Evolutionary conservation across 495 filamentous ascomycete species (phyloP).

Genomic region (Astrothelium subdiscretum): DNA sequence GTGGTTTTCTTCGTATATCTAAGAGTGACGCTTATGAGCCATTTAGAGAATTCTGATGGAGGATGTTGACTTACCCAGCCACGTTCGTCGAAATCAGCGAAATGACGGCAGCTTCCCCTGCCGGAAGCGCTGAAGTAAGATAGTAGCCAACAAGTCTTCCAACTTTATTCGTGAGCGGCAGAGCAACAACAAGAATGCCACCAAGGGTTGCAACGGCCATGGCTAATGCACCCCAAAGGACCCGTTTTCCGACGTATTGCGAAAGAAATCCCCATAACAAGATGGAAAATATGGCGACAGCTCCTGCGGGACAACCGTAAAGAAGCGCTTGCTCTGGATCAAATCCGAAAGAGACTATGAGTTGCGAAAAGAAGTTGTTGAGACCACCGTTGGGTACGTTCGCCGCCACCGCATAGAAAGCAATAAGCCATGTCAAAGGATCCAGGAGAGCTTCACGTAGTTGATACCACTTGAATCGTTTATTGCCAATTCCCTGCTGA

Average conservation of each 20-base stretch:
- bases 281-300: conserved; percentile 9
- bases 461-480: conserved; percentile 24
- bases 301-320: conserved; percentile 7
- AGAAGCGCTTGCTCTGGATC: conserved; percentile 9
- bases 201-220: conserved; percentile 7
- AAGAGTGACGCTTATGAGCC: conserved; percentile 6
- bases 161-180: conserved; percentile 33
- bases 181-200: conserved; percentile 28
- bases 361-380: conserved; percentile 6
- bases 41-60: background rate
- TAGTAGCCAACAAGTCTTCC: conserved; percentile 55
- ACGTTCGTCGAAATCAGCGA: conserved; percentile 33
- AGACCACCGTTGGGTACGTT: conserved; percentile 14
- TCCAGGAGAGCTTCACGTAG: conserved; percentile 33
- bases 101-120: conserved; percentile 35
- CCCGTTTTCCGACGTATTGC: background rate
- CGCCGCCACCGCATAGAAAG: conserved; percentile 17
- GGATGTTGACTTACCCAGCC: conserved; percentile 26
- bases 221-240: conserved; percentile 5
- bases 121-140: conserved; percentile 45
- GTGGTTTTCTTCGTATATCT: conserved; percentile 12
- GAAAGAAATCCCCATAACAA: background rate
- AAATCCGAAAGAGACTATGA: conserved; percentile 17
- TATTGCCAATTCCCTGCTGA: conserved; percentile 19
- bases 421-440: conserved; percentile 18